Base-by-base conservation (phyloP, 2,329 filamentous ascomycete species). In the Orbilia brochopaga region DNA sequence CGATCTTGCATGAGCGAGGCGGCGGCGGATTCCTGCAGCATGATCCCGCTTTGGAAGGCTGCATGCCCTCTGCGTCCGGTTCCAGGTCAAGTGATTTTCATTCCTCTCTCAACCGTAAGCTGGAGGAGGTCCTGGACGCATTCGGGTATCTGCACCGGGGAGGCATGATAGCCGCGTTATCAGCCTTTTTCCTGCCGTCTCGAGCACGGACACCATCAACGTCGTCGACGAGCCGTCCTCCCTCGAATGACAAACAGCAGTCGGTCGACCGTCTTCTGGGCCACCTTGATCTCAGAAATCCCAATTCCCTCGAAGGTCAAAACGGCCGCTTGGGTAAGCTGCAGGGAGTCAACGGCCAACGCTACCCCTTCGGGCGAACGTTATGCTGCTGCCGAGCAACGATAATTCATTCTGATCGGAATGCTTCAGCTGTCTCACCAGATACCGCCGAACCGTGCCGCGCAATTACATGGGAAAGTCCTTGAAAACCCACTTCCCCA, bases 1-100 rank as follows among this genome's bases (percentile, higher is more conserved):
- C 58, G 66, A 70, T 70, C 66, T 70, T 64, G 66, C 66, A 70
- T 64, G 66, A 70, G 27, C 66, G 66, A 70, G 52, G 59, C 50
- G 55, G 59, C 50, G 55, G 42, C 66, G 66, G 66, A 60, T 64
- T 70, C 54, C 66, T 70, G 66, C 66, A 70, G 66, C 53, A 58
- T 54, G 52, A 64, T 23, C 60, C 55, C 59, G 59, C 63, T 64
- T 70, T 46, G 60, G 66, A 64, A 63, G 59, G 56, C 58, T 48
- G 66, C 66, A 63, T 58, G 62, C 53, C 46, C 30, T 50, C 19
- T 64, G 66, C 66, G 59, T 70, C 66, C 66, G 48, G 30, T 30
- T 64, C 59, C 46, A 60, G 50, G 66, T 70, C 66, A 70, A 70
- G 66, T 70, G 66, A 70, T 70, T 54, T 70, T 54, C 59, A 54